These are phyloP conservation scores for Triadica sebifera DNA, from an alignment of 345 rosid species.

Conservation along the genomic window DNA sequence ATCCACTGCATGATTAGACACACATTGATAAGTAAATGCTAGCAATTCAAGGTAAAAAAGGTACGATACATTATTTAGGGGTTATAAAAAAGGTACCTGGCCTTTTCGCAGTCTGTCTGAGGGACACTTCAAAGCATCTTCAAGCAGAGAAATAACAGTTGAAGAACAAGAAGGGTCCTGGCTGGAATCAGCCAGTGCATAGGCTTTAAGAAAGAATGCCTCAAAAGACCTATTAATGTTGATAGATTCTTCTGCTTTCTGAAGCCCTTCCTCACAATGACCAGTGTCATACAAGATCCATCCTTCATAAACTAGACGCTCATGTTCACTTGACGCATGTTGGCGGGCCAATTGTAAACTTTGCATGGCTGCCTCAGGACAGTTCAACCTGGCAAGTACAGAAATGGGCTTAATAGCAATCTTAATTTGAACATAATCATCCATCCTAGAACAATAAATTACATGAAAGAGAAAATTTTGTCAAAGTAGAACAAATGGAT, in stretches of 20 bases:
- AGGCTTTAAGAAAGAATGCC: conserved; percentile 97
- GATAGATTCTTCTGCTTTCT: conserved; percentile 86
- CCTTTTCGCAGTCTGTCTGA: conserved; percentile 98
- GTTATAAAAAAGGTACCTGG: conserved; percentile 52
- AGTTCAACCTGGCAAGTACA: conserved; percentile 65
- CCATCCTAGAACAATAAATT: conserved; percentile 10
- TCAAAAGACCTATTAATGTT: conserved; percentile 84
- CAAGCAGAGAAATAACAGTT: conserved; percentile 84
- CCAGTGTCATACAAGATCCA: conserved; percentile 98
- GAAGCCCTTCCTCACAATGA: conserved; percentile 91
- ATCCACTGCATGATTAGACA: background rate
- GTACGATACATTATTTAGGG: too few species aligned
- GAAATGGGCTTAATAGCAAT: background rate
- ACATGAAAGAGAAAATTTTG: background rate
- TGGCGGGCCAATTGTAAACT: conserved; percentile 89
- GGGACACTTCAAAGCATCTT: conserved; percentile 91
- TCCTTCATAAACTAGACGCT: conserved; percentile 90
- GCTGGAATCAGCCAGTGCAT: conserved; percentile 95
- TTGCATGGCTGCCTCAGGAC: conserved; percentile 96
- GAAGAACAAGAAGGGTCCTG: conserved; percentile 74
- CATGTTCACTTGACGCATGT: conserved; percentile 84
- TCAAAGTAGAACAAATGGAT: background rate
- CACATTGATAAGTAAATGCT: background rate
- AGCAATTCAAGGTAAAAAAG: conserved; percentile 3
- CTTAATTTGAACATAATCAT: conserved; percentile 3